Evolutionary conservation across 164 flowering plant genomes (phyloP).

Genomic region (Liquidambar formosana): DNA sequence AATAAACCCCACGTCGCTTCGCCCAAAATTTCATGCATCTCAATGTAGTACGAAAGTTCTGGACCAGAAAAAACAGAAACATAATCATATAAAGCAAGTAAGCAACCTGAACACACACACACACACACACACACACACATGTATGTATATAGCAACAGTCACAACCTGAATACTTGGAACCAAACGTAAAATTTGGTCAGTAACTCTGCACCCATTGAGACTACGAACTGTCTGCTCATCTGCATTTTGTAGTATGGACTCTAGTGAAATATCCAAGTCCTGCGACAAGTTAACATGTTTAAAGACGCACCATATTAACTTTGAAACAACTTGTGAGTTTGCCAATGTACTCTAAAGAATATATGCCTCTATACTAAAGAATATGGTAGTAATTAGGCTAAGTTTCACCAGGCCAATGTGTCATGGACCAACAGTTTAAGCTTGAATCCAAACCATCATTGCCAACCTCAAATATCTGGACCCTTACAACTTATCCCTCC

Average conservation of each 20-base stretch:
- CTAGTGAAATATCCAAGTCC: conserved; percentile 90
- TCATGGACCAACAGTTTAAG: too few species aligned
- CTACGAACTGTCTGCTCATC: conserved; percentile 94
- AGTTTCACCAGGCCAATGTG: too few species aligned
- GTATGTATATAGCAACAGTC: background rate
- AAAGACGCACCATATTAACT: background rate
- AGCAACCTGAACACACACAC: too few species aligned
- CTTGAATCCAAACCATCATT: too few species aligned
- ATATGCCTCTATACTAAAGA: too few species aligned
- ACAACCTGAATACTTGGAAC: conserved; percentile 90
- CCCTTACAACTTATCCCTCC: too few species aligned
- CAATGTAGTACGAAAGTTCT: conserved; percentile 77
- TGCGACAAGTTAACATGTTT: conserved; percentile 24
- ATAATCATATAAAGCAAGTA: background rate
- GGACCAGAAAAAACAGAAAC: conserved; percentile 15
- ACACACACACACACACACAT: background rate
- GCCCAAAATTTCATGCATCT: conserved; percentile 90
- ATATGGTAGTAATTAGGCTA: too few species aligned
- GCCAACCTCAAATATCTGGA: too few species aligned
- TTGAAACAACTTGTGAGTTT: too few species aligned
- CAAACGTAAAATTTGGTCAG: conserved; percentile 78
- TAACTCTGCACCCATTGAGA: conserved; percentile 93
- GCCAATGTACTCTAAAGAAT: too few species aligned
- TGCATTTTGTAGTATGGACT: conserved; percentile 68
- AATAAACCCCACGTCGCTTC: conserved; percentile 86